phyloP scores from a whole-genome alignment of 495 filamentous ascomycete genomes.

The Annulohypoxylon nitens region DNA sequence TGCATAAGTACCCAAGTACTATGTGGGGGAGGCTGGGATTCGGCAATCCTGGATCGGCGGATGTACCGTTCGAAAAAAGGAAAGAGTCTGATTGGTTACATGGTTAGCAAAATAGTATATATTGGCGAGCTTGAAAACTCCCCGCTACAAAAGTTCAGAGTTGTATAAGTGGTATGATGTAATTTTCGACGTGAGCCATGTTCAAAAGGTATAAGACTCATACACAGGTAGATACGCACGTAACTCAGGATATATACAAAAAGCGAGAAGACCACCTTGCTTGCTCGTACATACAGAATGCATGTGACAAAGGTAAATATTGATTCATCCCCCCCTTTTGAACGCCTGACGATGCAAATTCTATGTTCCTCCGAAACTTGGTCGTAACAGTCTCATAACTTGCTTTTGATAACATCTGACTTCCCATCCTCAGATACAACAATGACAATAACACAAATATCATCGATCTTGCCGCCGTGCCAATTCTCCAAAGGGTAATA shows the following conservation, averaged over 20 bases:
- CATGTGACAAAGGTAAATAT: conserved; percentile 14
- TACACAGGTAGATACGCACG: no score
- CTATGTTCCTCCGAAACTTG: conserved; percentile 19
- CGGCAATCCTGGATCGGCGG: conserved; percentile 18
- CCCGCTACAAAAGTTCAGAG: neutral
- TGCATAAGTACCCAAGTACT: neutral
- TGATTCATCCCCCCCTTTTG: conserved; percentile 21
- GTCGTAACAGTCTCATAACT: conserved; percentile 47
- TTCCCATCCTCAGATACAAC: conserved; percentile 71
- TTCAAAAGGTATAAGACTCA: no score
- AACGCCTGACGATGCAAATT: conserved; percentile 42
- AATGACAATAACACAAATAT: conserved; percentile 84
- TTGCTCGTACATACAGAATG: conserved; percentile 20
- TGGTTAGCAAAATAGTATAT: neutral
- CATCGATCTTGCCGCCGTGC: conserved; percentile 90
- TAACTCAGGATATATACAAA: conserved; percentile 34
- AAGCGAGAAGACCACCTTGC: conserved; percentile 8
- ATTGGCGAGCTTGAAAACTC: neutral
- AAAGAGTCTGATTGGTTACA: neutral
- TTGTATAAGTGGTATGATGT: neutral
- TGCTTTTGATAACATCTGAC: conserved; percentile 52
- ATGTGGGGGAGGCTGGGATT: conserved; percentile 35
- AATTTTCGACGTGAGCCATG: conserved; percentile 20
- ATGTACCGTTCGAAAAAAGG: neutral
- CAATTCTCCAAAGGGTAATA: conserved; percentile 85